These are phyloP conservation scores for Ceratocystis ficicola DNA, from an alignment of 2,329 filamentous ascomycete genomes.

Conservation along the genomic window DNA sequence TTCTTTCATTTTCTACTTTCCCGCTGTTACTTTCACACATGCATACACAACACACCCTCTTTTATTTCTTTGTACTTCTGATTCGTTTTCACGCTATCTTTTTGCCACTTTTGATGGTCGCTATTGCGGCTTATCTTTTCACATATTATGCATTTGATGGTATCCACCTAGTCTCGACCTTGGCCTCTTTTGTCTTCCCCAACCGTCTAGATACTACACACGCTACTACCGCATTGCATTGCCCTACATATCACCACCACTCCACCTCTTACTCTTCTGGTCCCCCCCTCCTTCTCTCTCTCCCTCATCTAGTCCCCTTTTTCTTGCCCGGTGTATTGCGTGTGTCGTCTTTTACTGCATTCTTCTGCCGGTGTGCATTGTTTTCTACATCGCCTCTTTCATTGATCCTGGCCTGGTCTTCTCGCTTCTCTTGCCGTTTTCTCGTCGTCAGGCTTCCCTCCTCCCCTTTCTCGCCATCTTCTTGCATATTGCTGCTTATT, in stretches of 20 bases:
- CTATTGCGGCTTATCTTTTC: slow-evolving; percentile 12
- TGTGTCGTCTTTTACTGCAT: not conserved
- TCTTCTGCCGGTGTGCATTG: not conserved
- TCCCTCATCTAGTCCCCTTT: not conserved
- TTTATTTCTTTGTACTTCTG: not conserved
- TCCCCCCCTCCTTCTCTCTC: not conserved
- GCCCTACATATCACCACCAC: slow-evolving; percentile 3
- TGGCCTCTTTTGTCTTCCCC: slow-evolving; percentile 2
- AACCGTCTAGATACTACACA: not conserved
- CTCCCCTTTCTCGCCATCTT: not conserved
- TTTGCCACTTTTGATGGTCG: slow-evolving; percentile 1
- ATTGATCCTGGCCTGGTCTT: slow-evolving; percentile 5
- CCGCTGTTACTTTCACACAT: not conserved
- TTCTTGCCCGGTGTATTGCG: not conserved
- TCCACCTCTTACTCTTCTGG: not conserved
- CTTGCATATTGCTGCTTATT: not conserved
- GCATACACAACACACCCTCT: not conserved
- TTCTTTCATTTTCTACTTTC: not conserved
- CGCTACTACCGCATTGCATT: slow-evolving; percentile 2
- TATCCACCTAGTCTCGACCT: not conserved
- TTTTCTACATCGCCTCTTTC: slow-evolving; percentile 2
- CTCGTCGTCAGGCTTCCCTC: not conserved
- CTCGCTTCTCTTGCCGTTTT: slow-evolving; percentile 1
- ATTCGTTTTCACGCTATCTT: not conserved
- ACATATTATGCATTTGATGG: slow-evolving; percentile 9